Conservation (phyloP, 2,329 filamentous ascomycete genomes). For the Claviceps sp. region DNA sequence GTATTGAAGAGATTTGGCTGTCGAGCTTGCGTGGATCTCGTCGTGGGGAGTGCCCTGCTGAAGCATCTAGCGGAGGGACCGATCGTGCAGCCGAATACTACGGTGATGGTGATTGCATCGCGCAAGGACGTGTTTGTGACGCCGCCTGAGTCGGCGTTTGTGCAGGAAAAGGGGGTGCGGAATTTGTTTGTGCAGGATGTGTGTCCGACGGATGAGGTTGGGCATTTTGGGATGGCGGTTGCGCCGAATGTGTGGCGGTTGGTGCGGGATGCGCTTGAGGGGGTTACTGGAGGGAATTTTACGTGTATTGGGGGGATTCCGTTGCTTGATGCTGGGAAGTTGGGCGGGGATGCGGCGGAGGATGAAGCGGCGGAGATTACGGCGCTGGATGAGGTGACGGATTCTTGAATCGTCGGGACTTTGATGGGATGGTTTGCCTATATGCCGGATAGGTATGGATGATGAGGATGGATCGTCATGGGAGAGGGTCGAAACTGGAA, state of each 20-base stretch:
- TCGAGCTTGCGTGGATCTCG: slow-evolving; percentile 8
- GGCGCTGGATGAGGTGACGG: neutral
- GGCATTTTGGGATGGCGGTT: slow-evolving; percentile 7
- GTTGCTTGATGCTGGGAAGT: neutral
- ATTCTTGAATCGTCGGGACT: neutral
- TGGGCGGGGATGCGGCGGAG: neutral
- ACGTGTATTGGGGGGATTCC: neutral
- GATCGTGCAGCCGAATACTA: slow-evolving; percentile 7
- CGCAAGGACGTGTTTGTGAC: slow-evolving; percentile 7
- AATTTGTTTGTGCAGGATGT: slow-evolving; percentile 10
- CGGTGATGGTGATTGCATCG: slow-evolving; percentile 8
- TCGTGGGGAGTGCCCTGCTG: slow-evolving; percentile 3
- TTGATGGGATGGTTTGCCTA: no score
- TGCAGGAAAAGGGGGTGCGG: slow-evolving; percentile 7
- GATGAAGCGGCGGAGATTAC: neutral
- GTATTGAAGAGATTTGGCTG: slow-evolving; percentile 5
- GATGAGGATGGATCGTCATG: no score
- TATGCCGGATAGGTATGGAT: no score
- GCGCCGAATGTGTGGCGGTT: slow-evolving; percentile 10
- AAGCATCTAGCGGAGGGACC: slow-evolving; percentile 8
- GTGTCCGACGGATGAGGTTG: slow-evolving; percentile 6
- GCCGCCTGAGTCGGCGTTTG: slow-evolving; percentile 7
- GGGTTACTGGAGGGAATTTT: slow-evolving; percentile 5
- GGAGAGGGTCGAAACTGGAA: no score
- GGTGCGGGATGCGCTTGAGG: slow-evolving; percentile 8